These are phyloP conservation scores for Mycena capillaripes DNA, from an alignment of 768 basidiomycete genomes.

Conservation along the genomic window DNA sequence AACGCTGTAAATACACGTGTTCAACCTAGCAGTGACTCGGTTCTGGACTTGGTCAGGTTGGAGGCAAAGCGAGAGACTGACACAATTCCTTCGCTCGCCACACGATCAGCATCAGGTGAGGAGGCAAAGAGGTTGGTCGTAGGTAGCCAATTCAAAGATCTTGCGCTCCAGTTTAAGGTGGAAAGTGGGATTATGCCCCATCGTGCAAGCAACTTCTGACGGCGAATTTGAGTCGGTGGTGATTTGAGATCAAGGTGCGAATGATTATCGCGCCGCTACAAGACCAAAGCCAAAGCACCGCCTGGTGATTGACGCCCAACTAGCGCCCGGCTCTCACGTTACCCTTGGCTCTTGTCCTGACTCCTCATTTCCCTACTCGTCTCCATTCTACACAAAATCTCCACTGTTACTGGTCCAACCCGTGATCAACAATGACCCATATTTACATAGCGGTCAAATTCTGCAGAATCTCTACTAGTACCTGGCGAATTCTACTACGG, in stretches of 20 bases:
- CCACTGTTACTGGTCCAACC: neutral
- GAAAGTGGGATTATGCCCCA: neutral
- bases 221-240: neutral
- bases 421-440: no score
- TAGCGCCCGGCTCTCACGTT: neutral
- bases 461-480: no score
- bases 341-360: neutral
- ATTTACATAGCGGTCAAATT: no score
- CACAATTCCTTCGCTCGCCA: conserved; percentile 8
- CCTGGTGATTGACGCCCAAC: conserved; percentile 7
- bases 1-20: neutral
- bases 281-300: conserved; percentile 6
- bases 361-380: neutral
- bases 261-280: conserved; percentile 2
- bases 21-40: neutral
- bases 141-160: conserved; percentile 22
- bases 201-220: neutral
- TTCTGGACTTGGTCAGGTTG: neutral
- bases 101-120: conserved; percentile 7
- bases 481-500: neutral
- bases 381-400: conserved; percentile 3
- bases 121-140: no score
- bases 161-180: conserved; percentile 2
- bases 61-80: neutral
- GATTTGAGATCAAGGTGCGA: conserved; percentile 2